Percentiles rank a stretch among this genome's conserved stretches.
Conservation (phyloP, 768 basidiomycete genomes). For the Trametes cingulata region DNA sequence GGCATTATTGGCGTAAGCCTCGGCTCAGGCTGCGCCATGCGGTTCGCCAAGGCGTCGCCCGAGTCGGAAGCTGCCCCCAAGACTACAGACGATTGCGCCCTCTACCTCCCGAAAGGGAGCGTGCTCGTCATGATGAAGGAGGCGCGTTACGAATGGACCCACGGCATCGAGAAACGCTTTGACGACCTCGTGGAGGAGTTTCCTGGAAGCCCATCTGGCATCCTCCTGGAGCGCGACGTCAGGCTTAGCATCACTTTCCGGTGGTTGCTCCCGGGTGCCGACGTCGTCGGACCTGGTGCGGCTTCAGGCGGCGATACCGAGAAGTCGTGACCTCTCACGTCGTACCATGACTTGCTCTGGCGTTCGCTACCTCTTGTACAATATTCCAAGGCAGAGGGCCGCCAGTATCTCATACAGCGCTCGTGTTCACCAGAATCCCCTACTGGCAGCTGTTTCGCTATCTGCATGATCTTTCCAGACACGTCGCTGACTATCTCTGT, state of each 20-base stretch:
- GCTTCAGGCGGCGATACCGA: neutral
- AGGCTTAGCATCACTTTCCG: slow-evolving; percentile 85
- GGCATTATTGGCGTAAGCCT: slow-evolving; percentile 90
- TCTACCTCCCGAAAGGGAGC: slow-evolving; percentile 77
- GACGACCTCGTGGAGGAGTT: slow-evolving; percentile 58
- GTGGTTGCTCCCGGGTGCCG: slow-evolving; percentile 84
- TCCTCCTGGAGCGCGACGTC: slow-evolving; percentile 52
- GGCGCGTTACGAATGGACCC: slow-evolving; percentile 85
- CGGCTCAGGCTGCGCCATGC: slow-evolving; percentile 79
- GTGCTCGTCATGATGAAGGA: slow-evolving; percentile 77
- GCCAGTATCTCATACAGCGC: too few species aligned
- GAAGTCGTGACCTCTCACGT: too few species aligned
- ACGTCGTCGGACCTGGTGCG: slow-evolving; percentile 50
- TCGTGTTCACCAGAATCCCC: too few species aligned
- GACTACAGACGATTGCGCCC: slow-evolving; percentile 35
- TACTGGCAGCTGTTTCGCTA: too few species aligned
- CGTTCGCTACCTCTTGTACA: too few species aligned
- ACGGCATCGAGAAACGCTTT: slow-evolving; percentile 72
- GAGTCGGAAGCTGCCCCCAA: slow-evolving; percentile 2
- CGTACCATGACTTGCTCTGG: too few species aligned
- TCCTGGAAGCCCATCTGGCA: slow-evolving; percentile 13
- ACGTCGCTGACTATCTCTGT: too few species aligned
- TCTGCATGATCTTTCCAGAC: too few species aligned
- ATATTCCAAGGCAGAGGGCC: too few species aligned
- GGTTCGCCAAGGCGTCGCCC: slow-evolving; percentile 45